phyloP scores from a whole-genome alignment of 192 early-diverging fungal genomes.

The Backusella mclennaniae region DNA sequence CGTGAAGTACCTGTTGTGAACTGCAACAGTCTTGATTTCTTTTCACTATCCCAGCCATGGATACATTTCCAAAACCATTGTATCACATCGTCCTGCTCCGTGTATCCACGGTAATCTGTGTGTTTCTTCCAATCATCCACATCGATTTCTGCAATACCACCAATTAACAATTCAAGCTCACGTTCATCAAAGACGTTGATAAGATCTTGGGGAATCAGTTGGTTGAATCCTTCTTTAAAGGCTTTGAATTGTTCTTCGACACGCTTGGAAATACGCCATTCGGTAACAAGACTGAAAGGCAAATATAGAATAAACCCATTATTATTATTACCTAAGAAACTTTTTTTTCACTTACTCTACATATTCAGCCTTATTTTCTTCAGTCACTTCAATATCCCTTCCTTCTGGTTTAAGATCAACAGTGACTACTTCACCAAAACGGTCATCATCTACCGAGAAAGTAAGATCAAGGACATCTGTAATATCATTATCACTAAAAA shows the following conservation, averaged over 20 bases:
- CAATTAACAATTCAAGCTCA: conserved; percentile 96
- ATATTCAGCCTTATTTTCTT: conserved; percentile 97
- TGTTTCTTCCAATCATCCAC: conserved; percentile 99
- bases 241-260: conserved; percentile 96
- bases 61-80: conserved; percentile 98
- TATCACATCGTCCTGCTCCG: conserved; percentile 91
- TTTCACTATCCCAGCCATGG: conserved; percentile 84
- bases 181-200: conserved; percentile 97
- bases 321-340: neutral
- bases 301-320: neutral
- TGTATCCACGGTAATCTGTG: conserved; percentile 98
- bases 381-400: conserved; percentile 83
- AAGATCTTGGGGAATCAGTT: conserved; percentile 93
- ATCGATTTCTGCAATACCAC: conserved; percentile 95
- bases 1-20: conserved; percentile 98
- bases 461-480: conserved; percentile 83
- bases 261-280: conserved; percentile 87
- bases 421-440: conserved; percentile 86
- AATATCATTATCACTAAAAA: conserved; percentile 77
- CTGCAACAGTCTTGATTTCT: conserved; percentile 92
- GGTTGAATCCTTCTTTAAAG: conserved; percentile 92
- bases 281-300: conserved; percentile 59
- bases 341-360: conserved; percentile 55
- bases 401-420: conserved; percentile 90
- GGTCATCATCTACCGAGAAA: conserved; percentile 90